These are phyloP conservation scores for Trypanosoma avium DNA, from an alignment of 208 protist genomes.

Conservation along the genomic window DNA sequence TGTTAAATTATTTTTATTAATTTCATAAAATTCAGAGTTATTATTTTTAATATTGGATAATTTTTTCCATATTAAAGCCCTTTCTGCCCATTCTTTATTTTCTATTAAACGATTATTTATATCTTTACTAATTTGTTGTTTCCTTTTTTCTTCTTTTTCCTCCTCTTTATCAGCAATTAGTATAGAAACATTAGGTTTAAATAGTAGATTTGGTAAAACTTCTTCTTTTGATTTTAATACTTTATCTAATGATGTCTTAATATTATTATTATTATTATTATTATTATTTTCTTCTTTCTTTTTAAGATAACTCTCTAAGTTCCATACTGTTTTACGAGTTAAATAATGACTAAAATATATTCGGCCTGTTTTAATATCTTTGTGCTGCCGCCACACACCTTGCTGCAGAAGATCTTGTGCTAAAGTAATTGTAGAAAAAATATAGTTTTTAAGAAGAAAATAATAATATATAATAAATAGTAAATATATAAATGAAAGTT, in stretches of 20 bases:
- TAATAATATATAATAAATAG: not conserved
- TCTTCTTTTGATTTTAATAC: not conserved
- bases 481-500: not conserved
- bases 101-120: not conserved
- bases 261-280: not conserved
- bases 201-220: too few species aligned
- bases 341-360: not conserved
- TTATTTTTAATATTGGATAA: not conserved
- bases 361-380: slow-evolving; percentile 7
- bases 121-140: not conserved
- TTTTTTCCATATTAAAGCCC: not conserved
- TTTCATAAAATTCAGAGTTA: not conserved
- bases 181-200: too few species aligned
- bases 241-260: not conserved
- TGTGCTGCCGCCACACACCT: slow-evolving; percentile 1
- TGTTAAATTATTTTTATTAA: not conserved
- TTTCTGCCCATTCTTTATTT: not conserved
- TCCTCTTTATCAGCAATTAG: too few species aligned
- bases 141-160: not conserved
- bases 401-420: not conserved
- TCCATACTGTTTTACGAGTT: not conserved
- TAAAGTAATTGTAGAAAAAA: not conserved
- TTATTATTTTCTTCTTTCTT: not conserved
- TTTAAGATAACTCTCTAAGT: not conserved
- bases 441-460: not conserved